Evolutionary conservation across 768 basidiomycete species (phyloP).

Genomic region (Ramaria rubella): DNA sequence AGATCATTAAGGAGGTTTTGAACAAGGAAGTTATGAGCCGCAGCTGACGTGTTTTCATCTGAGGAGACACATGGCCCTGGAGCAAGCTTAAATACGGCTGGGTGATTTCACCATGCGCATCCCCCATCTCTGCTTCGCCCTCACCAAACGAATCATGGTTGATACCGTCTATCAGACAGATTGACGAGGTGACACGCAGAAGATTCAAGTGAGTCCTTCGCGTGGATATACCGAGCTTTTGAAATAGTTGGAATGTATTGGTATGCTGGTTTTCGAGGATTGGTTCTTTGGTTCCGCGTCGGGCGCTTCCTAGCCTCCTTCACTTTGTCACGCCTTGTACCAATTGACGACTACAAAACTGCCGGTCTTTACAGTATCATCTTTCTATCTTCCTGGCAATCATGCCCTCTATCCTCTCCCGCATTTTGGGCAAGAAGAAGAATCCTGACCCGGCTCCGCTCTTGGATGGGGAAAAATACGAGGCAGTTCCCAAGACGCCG

Average conservation of each 20-base stretch:
- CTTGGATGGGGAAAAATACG: conserved; percentile 6
- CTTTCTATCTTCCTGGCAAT: background rate
- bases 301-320: background rate
- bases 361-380: conserved; percentile 6
- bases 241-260: background rate
- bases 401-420: conserved; percentile 10
- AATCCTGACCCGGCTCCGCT: background rate
- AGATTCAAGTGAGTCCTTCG: too few relatives aligned
- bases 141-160: too few relatives aligned
- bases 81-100: too few relatives aligned
- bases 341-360: background rate
- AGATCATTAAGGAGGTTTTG: too few relatives aligned
- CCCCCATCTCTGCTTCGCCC: too few relatives aligned
- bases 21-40: too few relatives aligned
- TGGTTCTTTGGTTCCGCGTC: background rate
- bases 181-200: too few relatives aligned
- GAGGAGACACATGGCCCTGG: too few relatives aligned
- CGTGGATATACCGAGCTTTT: too few relatives aligned
- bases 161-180: too few relatives aligned
- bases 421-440: conserved; percentile 7
- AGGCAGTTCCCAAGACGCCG: conserved; percentile 2
- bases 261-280: background rate
- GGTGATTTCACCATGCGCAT: too few relatives aligned
- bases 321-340: background rate
- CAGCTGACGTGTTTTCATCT: too few relatives aligned